Conservation (phyloP, 257 asterid species). For the Primulina eburnea region DNA sequence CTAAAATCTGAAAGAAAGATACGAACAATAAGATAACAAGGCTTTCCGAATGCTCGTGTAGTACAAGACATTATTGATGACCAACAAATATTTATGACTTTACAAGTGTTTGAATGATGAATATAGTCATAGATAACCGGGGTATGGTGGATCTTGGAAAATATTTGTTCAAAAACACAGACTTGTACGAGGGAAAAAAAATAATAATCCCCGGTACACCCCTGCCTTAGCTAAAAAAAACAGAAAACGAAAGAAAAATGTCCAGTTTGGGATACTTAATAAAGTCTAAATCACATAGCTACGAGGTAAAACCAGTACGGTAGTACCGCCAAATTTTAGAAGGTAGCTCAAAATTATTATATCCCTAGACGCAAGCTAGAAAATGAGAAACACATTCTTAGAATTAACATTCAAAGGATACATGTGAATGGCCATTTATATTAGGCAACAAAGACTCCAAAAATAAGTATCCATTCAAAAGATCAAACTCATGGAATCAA, state of each 20-base stretch:
- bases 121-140: too few relatives aligned
- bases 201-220: too few relatives aligned
- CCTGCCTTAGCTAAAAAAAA: too few relatives aligned
- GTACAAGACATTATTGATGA: background rate
- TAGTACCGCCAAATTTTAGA: background rate
- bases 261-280: background rate
- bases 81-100: too few relatives aligned
- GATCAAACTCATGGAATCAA: background rate
- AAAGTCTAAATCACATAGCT: background rate
- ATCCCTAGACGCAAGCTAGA: background rate
- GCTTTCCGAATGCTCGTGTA: background rate
- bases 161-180: background rate
- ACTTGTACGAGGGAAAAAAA: too few relatives aligned
- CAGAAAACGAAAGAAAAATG: too few relatives aligned
- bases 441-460: background rate
- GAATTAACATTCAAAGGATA: background rate
- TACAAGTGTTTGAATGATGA: too few relatives aligned
- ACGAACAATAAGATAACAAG: background rate
- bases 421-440: background rate
- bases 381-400: background rate
- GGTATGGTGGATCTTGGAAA: background rate
- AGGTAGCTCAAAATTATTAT: background rate
- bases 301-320: background rate
- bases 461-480: background rate
- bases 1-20: constrained; percentile 51